Base-by-base conservation (phyloP, 805 yeast species). In the Saccharomycopsis sp. region DNA sequence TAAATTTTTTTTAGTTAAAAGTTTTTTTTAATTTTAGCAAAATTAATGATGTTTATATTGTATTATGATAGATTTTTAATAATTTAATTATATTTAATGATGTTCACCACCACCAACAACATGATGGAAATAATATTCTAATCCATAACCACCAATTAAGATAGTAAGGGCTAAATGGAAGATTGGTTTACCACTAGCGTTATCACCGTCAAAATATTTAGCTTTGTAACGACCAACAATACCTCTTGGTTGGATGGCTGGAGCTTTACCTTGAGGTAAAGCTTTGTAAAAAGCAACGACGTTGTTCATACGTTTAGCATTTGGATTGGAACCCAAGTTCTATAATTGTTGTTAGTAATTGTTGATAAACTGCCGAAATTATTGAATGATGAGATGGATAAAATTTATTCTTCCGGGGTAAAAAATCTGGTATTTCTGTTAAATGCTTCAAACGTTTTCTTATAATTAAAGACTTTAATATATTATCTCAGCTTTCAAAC, bases 251-350 rank as follows among this genome's bases (percentile, higher is more conserved):
- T 78, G 73, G 51, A 76, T 65, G 53, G 76, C 76, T 51, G 89
- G 78, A 47, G 94, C 94, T 45, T 80, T 68, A 40, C 97, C 97
- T 62, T 86, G 88, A 60, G 98, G 98, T 56, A 89, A 76, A 54
- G 86, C 79, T 70, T 89, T 84, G 82, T 89, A 89, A 76, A 92
- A 88, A 50, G 84, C 72, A 56, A 89, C 96, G 56, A 89, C 95
- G 63, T 84, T 83, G 52, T 85, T 80, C 80, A 92, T 85, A 70
- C 95, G 85, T 75, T 86, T 85, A 55, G 97, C 97, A 56, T 89
- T 82, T 58, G 96, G 96, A 69, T 87, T 86, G 47, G 94, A 74
- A 46, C 95, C 95, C 52, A 92, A 71, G 81, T 86, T 88, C 81
- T 79, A 61, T 21, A 46, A 15, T 15, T 21, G 10, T 14, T 21